phyloP scores from a whole-genome alignment of 208 protist species.

The Leishmania tropica region DNA sequence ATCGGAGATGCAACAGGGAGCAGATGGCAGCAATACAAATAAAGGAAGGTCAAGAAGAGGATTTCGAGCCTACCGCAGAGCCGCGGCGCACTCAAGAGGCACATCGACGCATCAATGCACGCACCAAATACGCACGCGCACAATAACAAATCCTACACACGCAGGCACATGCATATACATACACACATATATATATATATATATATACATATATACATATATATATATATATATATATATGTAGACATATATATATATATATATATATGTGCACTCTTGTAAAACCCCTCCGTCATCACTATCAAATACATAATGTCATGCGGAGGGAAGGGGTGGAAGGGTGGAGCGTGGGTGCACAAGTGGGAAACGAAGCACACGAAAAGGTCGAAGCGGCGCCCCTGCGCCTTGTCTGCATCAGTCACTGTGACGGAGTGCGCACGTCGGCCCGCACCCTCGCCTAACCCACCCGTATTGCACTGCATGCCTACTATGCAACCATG shows the following conservation, averaged over 20 bases:
- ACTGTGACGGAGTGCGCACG: neutral
- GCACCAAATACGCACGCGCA: neutral
- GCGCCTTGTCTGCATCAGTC: neutral
- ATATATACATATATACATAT: too few species aligned
- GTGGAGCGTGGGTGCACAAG: neutral
- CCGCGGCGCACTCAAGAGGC: neutral
- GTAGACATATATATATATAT: too few species aligned
- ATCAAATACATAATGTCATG: neutral
- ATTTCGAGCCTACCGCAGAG: neutral
- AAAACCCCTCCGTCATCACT: neutral
- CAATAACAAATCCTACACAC: too few species aligned
- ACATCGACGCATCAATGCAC: neutral
- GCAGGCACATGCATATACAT: neutral
- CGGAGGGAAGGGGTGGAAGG: neutral
- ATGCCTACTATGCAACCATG: neutral
- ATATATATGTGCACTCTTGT: too few species aligned
- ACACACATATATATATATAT: neutral
- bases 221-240: too few species aligned
- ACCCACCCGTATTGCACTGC: neutral
- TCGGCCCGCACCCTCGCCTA: neutral
- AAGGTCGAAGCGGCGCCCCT: too few species aligned
- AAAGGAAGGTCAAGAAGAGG: neutral
- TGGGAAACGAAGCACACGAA: neutral
- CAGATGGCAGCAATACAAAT: neutral
- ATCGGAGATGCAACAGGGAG: neutral